Conservation (phyloP, 805 yeast species). For the Metschnikowia picachoensis region DNA sequence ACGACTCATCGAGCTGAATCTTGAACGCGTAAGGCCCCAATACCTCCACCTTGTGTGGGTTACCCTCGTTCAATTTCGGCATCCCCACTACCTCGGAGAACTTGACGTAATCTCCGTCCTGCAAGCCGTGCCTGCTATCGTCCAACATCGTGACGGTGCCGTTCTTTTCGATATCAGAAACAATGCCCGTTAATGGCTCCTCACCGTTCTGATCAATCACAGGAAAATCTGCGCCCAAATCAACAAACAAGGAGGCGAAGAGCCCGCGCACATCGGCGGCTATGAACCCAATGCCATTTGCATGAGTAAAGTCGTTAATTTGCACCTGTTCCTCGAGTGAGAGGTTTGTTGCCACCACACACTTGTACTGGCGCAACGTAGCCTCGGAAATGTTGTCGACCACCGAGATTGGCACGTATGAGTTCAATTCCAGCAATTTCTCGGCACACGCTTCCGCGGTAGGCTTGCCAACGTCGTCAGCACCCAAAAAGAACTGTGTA, state of each 20-base stretch:
- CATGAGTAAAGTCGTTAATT: constrained; percentile 73
- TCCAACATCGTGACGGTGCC: constrained; percentile 94
- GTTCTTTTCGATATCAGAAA: constrained; percentile 79
- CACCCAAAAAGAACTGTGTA: constrained; percentile 79
- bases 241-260: constrained; percentile 85
- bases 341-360: constrained; percentile 77
- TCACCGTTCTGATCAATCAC: constrained; percentile 88
- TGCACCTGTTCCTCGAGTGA: constrained; percentile 69
- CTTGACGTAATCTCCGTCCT: constrained; percentile 87
- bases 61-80: constrained; percentile 67
- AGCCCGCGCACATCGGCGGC: constrained; percentile 81
- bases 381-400: constrained; percentile 52
- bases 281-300: constrained; percentile 70
- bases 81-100: constrained; percentile 84
- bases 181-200: constrained; percentile 82
- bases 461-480: constrained; percentile 68
- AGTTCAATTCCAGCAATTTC: constrained; percentile 76
- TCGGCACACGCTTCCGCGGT: constrained; percentile 71
- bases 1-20: constrained; percentile 51
- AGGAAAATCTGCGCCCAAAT: constrained; percentile 78
- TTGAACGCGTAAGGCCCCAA: constrained; percentile 94
- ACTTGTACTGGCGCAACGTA: constrained; percentile 60
- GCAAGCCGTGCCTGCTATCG: constrained; percentile 88
- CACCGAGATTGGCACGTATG: constrained; percentile 82
- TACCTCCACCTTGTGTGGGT: constrained; percentile 72